Conservation (phyloP, 306 rosid species). For the Leucaena leucocephala region DNA sequence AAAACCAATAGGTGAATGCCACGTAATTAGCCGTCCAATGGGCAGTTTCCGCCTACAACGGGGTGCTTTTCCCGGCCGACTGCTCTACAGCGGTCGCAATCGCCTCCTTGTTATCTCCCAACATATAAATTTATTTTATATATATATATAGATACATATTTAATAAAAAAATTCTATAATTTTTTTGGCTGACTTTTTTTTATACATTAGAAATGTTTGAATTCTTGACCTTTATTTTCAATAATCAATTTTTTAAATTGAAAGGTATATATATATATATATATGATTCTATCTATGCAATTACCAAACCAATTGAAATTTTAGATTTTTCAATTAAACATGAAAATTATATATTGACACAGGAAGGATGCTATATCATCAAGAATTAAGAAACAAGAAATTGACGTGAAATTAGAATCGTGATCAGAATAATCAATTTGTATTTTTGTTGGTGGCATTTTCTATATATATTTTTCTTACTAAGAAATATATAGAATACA, state of each 20-base stretch:
- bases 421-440: not conserved
- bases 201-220: too few relatives aligned
- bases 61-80: not conserved
- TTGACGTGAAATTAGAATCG: not conserved
- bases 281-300: not conserved
- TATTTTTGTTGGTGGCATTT: constrained; percentile 14
- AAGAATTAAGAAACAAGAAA: not conserved
- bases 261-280: too few relatives aligned
- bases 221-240: too few relatives aligned
- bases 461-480: not conserved
- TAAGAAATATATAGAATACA: not conserved
- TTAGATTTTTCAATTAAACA: not conserved
- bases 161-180: too few relatives aligned
- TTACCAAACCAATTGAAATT: too few relatives aligned
- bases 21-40: constrained; percentile 16
- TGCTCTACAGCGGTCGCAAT: constrained; percentile 3
- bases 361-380: not conserved
- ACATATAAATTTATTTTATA: too few relatives aligned
- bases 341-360: not conserved
- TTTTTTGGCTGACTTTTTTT: too few relatives aligned
- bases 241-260: not conserved
- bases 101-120: not conserved
- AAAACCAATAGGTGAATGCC: not conserved
- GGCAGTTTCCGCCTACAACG: not conserved
- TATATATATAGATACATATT: too few relatives aligned